phyloP scores from a whole-genome alignment of 371 early-diverging fungal species.

The Dichotomocladium elegans region DNA sequence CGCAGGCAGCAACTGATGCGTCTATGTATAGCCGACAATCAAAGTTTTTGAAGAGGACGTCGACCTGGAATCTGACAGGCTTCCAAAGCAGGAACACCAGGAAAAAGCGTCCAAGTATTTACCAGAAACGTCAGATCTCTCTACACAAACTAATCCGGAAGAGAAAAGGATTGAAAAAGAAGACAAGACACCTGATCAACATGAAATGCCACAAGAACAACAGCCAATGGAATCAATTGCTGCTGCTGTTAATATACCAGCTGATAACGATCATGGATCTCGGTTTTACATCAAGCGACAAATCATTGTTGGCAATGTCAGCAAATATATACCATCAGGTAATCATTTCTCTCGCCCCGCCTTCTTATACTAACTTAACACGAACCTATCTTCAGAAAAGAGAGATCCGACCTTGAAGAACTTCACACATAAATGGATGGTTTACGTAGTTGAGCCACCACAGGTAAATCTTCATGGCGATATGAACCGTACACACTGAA shows the following conservation, averaged over 20 bases:
- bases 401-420: slow-evolving; percentile 59
- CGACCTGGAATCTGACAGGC: slow-evolving; percentile 52
- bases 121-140: slow-evolving; percentile 8
- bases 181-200: not conserved
- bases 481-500: too few species aligned
- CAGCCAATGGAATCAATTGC: slow-evolving; percentile 24
- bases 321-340: slow-evolving; percentile 67
- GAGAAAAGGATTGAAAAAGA: too few species aligned
- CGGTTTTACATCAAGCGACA: slow-evolving; percentile 83
- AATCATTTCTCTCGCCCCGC: not conserved
- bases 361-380: not conserved
- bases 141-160: too few species aligned
- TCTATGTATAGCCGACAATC: slow-evolving; percentile 54
- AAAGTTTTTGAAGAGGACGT: slow-evolving; percentile 72
- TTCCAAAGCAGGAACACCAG: not conserved
- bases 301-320: slow-evolving; percentile 83
- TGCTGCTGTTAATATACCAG: slow-evolving; percentile 10
- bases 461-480: too few species aligned
- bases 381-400: slow-evolving; percentile 34
- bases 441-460: slow-evolving; percentile 70
- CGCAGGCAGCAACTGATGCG: not conserved
- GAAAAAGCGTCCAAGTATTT: slow-evolving; percentile 10
- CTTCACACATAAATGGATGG: slow-evolving; percentile 87
- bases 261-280: slow-evolving; percentile 56
- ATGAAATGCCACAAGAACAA: not conserved